Evolutionary conservation across 1,139 yeast genomes (phyloP).

Genomic region (Taphrina communis): DNA sequence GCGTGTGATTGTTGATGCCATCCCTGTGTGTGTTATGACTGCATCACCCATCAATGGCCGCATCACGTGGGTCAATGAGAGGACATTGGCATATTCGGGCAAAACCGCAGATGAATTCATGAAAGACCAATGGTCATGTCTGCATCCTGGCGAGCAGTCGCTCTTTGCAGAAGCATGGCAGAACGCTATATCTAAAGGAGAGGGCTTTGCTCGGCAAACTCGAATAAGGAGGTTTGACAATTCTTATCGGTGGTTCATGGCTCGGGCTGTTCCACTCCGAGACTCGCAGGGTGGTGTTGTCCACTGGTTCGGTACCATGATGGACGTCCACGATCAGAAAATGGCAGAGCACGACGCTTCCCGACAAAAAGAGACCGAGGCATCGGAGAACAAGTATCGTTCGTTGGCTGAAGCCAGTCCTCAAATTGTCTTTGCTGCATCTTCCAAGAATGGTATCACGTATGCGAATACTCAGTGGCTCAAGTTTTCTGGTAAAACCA

Average conservation of each 20-base stretch:
- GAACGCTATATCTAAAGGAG: slow-evolving; percentile 49
- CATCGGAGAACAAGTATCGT: slow-evolving; percentile 52
- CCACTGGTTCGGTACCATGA: slow-evolving; percentile 53
- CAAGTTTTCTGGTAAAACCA: slow-evolving; percentile 50
- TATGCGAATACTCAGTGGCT: slow-evolving; percentile 53
- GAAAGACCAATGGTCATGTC: slow-evolving; percentile 47
- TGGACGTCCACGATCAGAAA: slow-evolving; percentile 52
- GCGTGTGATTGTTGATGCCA: slow-evolving; percentile 52
- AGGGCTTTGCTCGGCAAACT: slow-evolving; percentile 50
- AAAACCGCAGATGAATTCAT: slow-evolving; percentile 50
- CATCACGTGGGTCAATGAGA: slow-evolving; percentile 52
- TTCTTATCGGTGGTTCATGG: slow-evolving; percentile 50
- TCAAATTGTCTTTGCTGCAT: slow-evolving; percentile 51
- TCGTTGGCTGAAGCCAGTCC: slow-evolving; percentile 52
- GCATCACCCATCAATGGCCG: slow-evolving; percentile 51
- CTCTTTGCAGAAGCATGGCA: slow-evolving; percentile 49
- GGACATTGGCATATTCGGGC: slow-evolving; percentile 52
- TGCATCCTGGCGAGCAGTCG: slow-evolving; percentile 51
- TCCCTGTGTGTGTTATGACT: slow-evolving; percentile 52
- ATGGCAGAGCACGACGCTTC: slow-evolving; percentile 51
- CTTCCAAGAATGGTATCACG: slow-evolving; percentile 49
- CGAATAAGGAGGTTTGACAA: slow-evolving; percentile 52
- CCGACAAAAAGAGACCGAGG: slow-evolving; percentile 50
- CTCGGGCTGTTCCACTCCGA: slow-evolving; percentile 51
- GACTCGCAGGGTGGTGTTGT: slow-evolving; percentile 51